Conservation (phyloP, 805 yeast genomes). For the Kazachstania psychrophila region DNA sequence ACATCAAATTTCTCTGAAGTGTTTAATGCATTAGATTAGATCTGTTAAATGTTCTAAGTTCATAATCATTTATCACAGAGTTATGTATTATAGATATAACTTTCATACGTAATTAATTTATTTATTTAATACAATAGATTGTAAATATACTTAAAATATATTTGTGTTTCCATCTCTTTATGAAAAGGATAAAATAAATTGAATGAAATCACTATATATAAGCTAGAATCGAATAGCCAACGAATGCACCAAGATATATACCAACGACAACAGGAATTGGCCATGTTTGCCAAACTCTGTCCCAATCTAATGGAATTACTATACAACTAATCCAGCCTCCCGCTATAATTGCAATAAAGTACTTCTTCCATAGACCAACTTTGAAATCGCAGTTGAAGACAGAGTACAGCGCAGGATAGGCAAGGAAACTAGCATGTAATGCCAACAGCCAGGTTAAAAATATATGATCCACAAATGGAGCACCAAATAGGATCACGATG, state of each 20-base stretch:
- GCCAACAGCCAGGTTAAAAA: conserved; percentile 53
- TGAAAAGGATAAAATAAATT: not conserved
- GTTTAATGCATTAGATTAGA: conserved; percentile 13
- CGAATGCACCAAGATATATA: conserved; percentile 59
- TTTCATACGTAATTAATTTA: too few relatives aligned
- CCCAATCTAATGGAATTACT: conserved; percentile 97
- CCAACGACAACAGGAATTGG: conserved; percentile 84
- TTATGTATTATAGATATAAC: too few relatives aligned
- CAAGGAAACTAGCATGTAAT: conserved; percentile 49
- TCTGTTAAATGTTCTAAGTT: too few relatives aligned
- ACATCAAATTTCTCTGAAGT: conserved; percentile 12
- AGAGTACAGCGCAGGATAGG: conserved; percentile 56
- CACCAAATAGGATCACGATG: conserved; percentile 61
- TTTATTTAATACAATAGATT: too few relatives aligned
- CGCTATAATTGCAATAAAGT: conserved; percentile 30
- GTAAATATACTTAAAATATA: not conserved
- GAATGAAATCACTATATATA: conserved; percentile 12
- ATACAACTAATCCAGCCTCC: conserved; percentile 92
- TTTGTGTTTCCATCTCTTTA: not conserved
- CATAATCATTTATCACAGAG: too few relatives aligned
- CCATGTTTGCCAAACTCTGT: conserved; percentile 93
- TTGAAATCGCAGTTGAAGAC: conserved; percentile 44
- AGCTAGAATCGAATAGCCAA: conserved; percentile 44
- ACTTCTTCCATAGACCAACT: conserved; percentile 35
- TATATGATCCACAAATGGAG: conserved; percentile 53